Base-by-base conservation (phyloP, 2,329 filamentous ascomycete genomes). In the Clonostachys sp. region DNA sequence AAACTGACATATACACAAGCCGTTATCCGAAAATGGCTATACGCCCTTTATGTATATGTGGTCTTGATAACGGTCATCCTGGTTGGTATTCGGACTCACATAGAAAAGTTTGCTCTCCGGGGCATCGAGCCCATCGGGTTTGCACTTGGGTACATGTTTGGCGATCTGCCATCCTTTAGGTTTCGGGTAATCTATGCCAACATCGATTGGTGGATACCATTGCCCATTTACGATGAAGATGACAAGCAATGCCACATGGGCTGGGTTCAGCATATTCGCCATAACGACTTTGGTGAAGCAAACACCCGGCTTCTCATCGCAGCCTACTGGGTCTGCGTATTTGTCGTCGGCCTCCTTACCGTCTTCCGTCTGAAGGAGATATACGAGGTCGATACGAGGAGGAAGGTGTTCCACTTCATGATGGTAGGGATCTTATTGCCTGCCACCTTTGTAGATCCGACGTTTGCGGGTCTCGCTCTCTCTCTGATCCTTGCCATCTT, bases 351-450 rank as follows among this genome's bases (percentile, higher is more conserved):
- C 1, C 75, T 97, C 35, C 69, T 83, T 10, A 74, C 88, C 5
- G 89, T 96, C 8, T 81, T 94, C 45, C 81, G 77, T 40, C 78
- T 95, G 36, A 88, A 86, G 39, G 74, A 83, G 4, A 73, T 89
- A 44, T 91, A 88, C 55, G 91, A 96, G 67, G 92, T 99, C 42
- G 94, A 99, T 67, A 99, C 94, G 2, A 82, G 94, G 44, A 84
- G 94, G 45, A 99, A 99, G 66, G 89, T 97, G 20, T 99, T 99
- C 64, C 94, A 99, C 65, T 95, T 95, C 56, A 96, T 92, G 78
- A 97, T 97, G 87, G 92, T 97, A 8, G 83, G 84, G 48, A 96
- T 99, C 89, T 85, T 99, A 48, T 76, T 97, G 3, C 91, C 94
- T 0, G 83, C 89, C 2, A 88, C 86, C 3, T 96, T 84, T 61